Conservation (phyloP, 1,139 yeast genomes). For the Dujonia santamariae region DNA sequence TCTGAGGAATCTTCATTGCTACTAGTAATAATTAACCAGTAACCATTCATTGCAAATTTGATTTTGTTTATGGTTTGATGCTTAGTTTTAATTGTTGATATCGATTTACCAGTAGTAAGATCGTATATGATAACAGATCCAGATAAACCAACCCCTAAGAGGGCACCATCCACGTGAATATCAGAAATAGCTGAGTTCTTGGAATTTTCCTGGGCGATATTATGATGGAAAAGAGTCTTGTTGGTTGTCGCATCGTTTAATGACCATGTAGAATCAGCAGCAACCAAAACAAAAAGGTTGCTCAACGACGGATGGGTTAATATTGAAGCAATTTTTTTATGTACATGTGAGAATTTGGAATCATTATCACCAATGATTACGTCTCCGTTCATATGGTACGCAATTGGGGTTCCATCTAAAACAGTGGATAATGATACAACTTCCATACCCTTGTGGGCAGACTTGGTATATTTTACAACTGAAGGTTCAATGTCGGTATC, state of each 20-base stretch:
- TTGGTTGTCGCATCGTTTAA: conserved; percentile 19
- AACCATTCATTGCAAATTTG: conserved; percentile 66
- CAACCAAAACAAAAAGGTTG: conserved; percentile 25
- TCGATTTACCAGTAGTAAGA: conserved; percentile 36
- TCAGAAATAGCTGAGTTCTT: conserved; percentile 27
- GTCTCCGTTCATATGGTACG: conserved; percentile 11
- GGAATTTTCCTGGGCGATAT: conserved; percentile 8
- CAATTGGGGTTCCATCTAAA: not conserved
- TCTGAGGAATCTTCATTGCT: conserved; percentile 8
- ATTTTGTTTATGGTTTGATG: conserved; percentile 32
- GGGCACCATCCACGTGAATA: conserved; percentile 66
- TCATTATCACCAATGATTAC: conserved; percentile 15
- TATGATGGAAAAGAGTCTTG: conserved; percentile 9
- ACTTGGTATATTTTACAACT: conserved; percentile 3
- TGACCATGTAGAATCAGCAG: conserved; percentile 27
- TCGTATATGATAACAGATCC: conserved; percentile 44
- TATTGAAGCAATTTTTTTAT: no score
- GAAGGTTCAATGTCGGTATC: conserved; percentile 1
- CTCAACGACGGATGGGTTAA: conserved; percentile 34
- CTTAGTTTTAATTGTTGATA: conserved; percentile 32
- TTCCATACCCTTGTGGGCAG: conserved; percentile 6
- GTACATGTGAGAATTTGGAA: conserved; percentile 14
- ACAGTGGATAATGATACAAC: conserved; percentile 2
- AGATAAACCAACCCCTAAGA: conserved; percentile 47
- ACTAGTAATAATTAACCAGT: conserved; percentile 49